These are phyloP conservation scores for Nicotiana sylvestris DNA, from an alignment of 257 asterid species.

Conservation along the genomic window DNA sequence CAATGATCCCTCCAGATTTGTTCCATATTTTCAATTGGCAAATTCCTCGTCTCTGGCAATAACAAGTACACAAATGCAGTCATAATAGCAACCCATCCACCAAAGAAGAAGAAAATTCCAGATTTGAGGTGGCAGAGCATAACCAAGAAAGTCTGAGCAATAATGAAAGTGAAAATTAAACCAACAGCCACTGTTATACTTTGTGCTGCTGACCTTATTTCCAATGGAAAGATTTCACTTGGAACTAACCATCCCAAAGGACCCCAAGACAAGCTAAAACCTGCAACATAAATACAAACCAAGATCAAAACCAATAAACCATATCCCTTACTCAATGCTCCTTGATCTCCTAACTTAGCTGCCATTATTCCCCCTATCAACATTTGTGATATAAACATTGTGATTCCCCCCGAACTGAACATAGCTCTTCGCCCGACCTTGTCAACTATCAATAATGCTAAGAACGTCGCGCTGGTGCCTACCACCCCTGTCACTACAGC, in stretches of 20 bases:
- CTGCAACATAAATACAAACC: conserved; percentile 33
- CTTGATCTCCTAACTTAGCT: conserved; percentile 37
- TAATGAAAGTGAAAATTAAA: conserved; percentile 32
- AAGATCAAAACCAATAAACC: conserved; percentile 24
- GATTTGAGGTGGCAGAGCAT: conserved; percentile 49
- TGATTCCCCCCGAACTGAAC: conserved; percentile 28
- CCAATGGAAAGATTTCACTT: conserved; percentile 51
- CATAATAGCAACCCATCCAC: conserved; percentile 48
- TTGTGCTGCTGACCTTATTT: conserved; percentile 51
- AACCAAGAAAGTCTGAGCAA: conserved; percentile 41
- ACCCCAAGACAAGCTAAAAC: conserved; percentile 52
- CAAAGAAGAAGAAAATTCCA: conserved; percentile 48
- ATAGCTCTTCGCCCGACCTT: conserved; percentile 31
- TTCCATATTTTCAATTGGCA: conserved; percentile 47
- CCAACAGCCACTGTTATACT: conserved; percentile 35
- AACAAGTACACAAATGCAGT: conserved; percentile 29
- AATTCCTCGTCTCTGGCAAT: conserved; percentile 44
- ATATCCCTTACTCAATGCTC: conserved; percentile 19
- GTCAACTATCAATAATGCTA: conserved; percentile 31
- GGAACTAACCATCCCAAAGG: conserved; percentile 49
- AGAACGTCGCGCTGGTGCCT: conserved; percentile 15
- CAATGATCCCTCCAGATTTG: conserved; percentile 40
- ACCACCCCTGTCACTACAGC: conserved; percentile 18
- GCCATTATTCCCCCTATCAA: conserved; percentile 35
- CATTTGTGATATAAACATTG: conserved; percentile 29